These are phyloP conservation scores for Pseudocercospora macadamiae DNA, from an alignment of 2,329 filamentous ascomycete species.

Conservation along the genomic window DNA sequence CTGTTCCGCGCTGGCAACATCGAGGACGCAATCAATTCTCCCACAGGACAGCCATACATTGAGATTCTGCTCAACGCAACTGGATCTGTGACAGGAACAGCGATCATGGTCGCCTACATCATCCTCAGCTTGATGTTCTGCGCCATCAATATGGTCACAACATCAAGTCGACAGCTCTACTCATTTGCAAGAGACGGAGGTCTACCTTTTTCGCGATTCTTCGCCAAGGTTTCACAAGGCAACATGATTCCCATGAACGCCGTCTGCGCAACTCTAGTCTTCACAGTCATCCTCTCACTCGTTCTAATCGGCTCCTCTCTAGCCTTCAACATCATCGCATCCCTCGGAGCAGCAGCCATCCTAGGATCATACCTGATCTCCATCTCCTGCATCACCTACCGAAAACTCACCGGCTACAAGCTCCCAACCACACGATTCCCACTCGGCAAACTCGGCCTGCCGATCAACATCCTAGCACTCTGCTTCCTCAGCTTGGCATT, in stretches of 20 bases:
- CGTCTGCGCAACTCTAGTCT: conserved; percentile 10
- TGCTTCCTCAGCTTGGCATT: conserved; percentile 23
- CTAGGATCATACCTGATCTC: conserved; percentile 21
- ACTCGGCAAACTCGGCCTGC: conserved; percentile 22
- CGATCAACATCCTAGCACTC: conserved; percentile 16
- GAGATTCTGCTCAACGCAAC: conserved; percentile 12
- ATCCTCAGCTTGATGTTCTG: conserved; percentile 5
- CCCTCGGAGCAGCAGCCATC: conserved; percentile 2
- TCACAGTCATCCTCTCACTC: conserved; percentile 15
- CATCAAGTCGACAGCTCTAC: conserved; percentile 2
- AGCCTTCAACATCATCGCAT: conserved; percentile 17
- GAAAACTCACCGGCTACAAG: conserved; percentile 18
- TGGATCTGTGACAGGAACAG: not conserved
- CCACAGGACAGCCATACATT: conserved; percentile 1
- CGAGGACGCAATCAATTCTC: conserved; percentile 3
- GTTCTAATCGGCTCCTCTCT: conserved; percentile 14
- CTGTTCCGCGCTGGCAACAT: conserved; percentile 8
- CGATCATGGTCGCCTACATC: conserved; percentile 1
- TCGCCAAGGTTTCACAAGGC: not conserved
- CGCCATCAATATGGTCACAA: conserved; percentile 2
- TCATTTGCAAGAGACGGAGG: conserved; percentile 1
- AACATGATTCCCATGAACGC: conserved; percentile 10
- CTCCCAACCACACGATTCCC: conserved; percentile 22
- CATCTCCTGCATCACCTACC: conserved; percentile 22
- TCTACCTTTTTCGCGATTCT: not conserved